Evolutionary conservation across 2,329 filamentous ascomycete genomes (phyloP), one percentile per base, ranked within the genome.

Genomic region (Periconia digitata): DNA sequence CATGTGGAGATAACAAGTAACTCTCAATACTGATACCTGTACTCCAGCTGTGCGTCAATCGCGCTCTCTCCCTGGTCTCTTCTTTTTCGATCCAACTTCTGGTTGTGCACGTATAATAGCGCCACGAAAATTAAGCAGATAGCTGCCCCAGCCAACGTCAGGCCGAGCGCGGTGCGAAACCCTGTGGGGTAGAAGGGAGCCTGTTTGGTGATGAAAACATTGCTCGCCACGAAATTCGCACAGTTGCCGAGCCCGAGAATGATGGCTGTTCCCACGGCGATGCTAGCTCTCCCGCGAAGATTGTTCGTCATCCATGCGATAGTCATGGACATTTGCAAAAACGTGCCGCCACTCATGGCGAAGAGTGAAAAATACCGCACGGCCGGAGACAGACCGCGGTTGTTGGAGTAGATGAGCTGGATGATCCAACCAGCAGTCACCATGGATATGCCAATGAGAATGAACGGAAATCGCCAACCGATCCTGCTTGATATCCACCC

Each of bases 191-290:
- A 67, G 41, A 49, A 54, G 2, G 64, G 64, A 24, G 54, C 51
- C 41, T 67, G 59, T 1, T 27, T 43, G 46, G 60, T 64, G 36
- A 65, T 59, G 47, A 67, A 67, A 6, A 66, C 62, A 36, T 67
- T 67, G 2, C 50, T 78, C n/a, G 81, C 79, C 0, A 83, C 70
- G 36, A 84, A 81, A 12, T 80, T 81, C 4, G 80, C 81, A 7
- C 78, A 70, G 3, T 79, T 83, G 2, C 81, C 81, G 1, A 84
- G 47, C 6, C 59, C 59, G 1, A 65, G 53, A 6, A 67, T 58
- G 13, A 54, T 52, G 0, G 53, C 51, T 6, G 60, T 61, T 34
- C 56, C 59, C 1, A 54, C 61, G 12, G 51, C 52, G 24, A 56
- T 50, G 38, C 54, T 59, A 13, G 58, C 68, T 15, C 64, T 47